These are phyloP conservation scores for Mimosa bimucronata DNA, from an alignment of 306 rosid genomes.

Conservation along the genomic window DNA sequence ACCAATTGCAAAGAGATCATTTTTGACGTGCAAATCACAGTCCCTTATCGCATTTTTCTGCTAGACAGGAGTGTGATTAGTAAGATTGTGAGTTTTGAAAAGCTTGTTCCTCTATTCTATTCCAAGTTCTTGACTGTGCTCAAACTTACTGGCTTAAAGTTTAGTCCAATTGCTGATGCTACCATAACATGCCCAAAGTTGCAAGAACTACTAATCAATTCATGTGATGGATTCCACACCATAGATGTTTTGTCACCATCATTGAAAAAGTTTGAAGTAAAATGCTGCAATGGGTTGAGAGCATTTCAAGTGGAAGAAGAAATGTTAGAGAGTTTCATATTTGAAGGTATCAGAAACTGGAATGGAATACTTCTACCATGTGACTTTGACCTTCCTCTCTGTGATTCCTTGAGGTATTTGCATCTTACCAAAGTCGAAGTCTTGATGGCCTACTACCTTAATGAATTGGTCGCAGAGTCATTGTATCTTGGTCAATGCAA, in stretches of 20 bases:
- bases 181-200: not conserved
- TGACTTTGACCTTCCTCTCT: not conserved
- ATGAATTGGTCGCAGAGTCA: not conserved
- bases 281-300: not conserved
- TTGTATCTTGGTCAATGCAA: not conserved
- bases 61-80: no score
- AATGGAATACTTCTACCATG: not conserved
- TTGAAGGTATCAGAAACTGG: not conserved
- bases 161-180: not conserved
- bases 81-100: not conserved
- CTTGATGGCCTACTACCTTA: not conserved
- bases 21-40: not conserved
- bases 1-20: not conserved
- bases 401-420: not conserved
- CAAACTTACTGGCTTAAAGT: not conserved
- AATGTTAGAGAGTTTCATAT: not conserved
- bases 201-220: not conserved
- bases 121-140: not conserved
- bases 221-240: not conserved
- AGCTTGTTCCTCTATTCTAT: not conserved
- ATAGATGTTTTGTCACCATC: not conserved
- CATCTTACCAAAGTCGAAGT: not conserved
- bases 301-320: not conserved
- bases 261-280: not conserved
- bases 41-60: not conserved